Evolutionary conservation across 2,329 filamentous ascomycete genomes (phyloP).

Genomic region (Colletotrichum sp.): DNA sequence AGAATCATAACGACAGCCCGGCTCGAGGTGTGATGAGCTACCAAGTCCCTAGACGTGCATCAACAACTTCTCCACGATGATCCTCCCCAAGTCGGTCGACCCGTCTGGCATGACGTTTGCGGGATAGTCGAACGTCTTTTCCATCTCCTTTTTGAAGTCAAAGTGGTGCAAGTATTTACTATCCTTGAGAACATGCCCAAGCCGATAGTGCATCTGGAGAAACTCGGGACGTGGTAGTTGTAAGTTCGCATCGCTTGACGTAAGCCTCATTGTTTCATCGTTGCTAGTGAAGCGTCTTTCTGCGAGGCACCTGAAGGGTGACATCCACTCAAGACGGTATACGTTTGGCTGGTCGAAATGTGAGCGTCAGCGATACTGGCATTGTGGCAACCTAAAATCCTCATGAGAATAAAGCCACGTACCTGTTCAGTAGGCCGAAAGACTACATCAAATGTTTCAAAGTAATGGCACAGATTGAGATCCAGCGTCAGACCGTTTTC

Average conservation of each 20-base stretch:
- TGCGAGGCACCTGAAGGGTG: background rate
- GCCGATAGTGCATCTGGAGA: too few species aligned
- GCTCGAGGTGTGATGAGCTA: too few species aligned
- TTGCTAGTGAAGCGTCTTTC: background rate
- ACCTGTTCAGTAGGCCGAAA: background rate
- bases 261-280: background rate
- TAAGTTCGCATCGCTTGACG: background rate
- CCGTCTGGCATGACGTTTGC: background rate
- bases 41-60: too few species aligned
- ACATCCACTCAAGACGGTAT: background rate
- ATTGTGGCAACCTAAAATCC: background rate
- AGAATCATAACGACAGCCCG: too few species aligned
- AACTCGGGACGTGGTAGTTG: too few species aligned
- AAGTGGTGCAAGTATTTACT: background rate
- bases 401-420: background rate
- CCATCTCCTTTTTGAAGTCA: background rate
- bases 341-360: background rate
- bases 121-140: background rate
- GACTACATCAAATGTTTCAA: background rate
- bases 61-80: fast-evolving
- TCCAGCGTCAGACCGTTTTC: background rate
- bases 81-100: background rate
- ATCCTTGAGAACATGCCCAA: background rate
- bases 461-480: background rate
- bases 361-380: background rate